A percentile compares a stretch with the other conserved stretches of the same genome.
Evolutionary conservation across 2,329 filamentous ascomycete genomes (phyloP).

Genomic region (Talaromyces sp.): DNA sequence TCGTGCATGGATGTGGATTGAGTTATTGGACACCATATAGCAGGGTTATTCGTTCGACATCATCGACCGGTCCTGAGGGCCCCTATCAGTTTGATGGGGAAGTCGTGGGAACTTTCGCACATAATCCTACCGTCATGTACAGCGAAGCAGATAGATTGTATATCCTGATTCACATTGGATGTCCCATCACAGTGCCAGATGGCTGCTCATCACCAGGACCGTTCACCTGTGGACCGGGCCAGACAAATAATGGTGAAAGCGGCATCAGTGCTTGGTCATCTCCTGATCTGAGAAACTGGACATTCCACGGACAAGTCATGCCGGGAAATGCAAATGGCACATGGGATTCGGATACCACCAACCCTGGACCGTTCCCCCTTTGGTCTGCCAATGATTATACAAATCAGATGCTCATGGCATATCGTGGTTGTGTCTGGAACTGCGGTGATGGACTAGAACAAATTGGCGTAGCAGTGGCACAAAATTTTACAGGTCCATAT

Average conservation of each 20-base stretch:
- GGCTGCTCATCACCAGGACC: conserved; percentile 19
- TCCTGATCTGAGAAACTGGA: conserved; percentile 15
- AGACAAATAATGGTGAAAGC: conserved; percentile 18
- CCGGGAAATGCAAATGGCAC: conserved; percentile 6
- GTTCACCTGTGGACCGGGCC: conserved; percentile 18
- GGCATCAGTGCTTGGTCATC: conserved; percentile 19
- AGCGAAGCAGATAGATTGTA: conserved; percentile 45
- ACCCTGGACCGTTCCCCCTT: conserved; percentile 16
- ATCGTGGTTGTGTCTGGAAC: conserved; percentile 19
- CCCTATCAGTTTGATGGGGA: conserved; percentile 44
- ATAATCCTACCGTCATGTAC: conserved; percentile 48
- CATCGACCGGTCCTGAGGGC: conserved; percentile 40
- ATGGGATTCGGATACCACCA: conserved; percentile 20
- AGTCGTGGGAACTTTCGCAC: conserved; percentile 43
- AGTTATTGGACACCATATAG: conserved; percentile 48
- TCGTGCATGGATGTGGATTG: conserved; percentile 46
- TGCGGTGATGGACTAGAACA: conserved; percentile 17
- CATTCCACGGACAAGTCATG: conserved; percentile 14
- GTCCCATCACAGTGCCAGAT: conserved; percentile 27
- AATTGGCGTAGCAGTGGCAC: conserved; percentile 19
- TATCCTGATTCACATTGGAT: conserved; percentile 47
- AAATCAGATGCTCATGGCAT: conserved; percentile 15
- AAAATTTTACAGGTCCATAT: conserved; percentile 19
- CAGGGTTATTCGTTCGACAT: conserved; percentile 47
- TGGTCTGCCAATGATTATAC: not conserved